These are phyloP conservation scores for Aspergillus sclerotiicarbonarius DNA, from an alignment of 495 filamentous ascomycete species.

Conservation along the genomic window DNA sequence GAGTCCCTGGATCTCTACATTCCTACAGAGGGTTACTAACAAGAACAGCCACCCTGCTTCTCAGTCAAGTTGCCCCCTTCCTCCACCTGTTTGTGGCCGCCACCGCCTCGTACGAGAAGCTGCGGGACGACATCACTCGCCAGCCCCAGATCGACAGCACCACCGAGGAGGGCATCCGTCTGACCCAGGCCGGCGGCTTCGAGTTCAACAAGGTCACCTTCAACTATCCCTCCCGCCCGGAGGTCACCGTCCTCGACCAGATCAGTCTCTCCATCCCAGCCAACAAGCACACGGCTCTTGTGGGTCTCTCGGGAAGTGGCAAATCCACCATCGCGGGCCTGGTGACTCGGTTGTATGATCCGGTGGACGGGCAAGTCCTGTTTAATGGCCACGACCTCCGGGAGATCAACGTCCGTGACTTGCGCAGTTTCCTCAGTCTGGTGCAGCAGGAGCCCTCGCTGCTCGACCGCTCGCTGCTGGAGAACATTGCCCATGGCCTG, in stretches of 20 bases:
- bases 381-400: slow-evolving; percentile 55
- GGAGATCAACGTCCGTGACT: slow-evolving; percentile 54
- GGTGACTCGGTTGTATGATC: slow-evolving; percentile 52
- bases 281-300: slow-evolving; percentile 61
- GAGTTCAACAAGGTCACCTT: slow-evolving; percentile 57
- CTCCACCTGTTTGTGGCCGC: slow-evolving; percentile 58
- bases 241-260: slow-evolving; percentile 52
- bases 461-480: slow-evolving; percentile 62
- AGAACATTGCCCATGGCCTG: slow-evolving; percentile 67
- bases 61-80: slow-evolving; percentile 64
- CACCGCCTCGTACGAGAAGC: slow-evolving; percentile 50
- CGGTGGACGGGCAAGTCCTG: slow-evolving; percentile 41
- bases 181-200: slow-evolving; percentile 41
- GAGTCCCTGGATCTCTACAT: slow-evolving; percentile 13
- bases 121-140: slow-evolving; percentile 52
- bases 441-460: slow-evolving; percentile 69
- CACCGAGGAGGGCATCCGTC: slow-evolving; percentile 31
- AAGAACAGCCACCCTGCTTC: slow-evolving; percentile 53
- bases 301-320: slow-evolving; percentile 69
- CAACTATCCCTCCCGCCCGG: slow-evolving; percentile 60
- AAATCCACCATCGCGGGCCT: slow-evolving; percentile 66
- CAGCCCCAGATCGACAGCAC: slow-evolving; percentile 49
- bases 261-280: slow-evolving; percentile 53
- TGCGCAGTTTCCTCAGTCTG: slow-evolving; percentile 57
- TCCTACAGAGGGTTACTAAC: slow-evolving; percentile 14